Evolutionary conservation across 352 stramenopile genomes (phyloP).

Genomic region (Pythium pyrilobum): DNA sequence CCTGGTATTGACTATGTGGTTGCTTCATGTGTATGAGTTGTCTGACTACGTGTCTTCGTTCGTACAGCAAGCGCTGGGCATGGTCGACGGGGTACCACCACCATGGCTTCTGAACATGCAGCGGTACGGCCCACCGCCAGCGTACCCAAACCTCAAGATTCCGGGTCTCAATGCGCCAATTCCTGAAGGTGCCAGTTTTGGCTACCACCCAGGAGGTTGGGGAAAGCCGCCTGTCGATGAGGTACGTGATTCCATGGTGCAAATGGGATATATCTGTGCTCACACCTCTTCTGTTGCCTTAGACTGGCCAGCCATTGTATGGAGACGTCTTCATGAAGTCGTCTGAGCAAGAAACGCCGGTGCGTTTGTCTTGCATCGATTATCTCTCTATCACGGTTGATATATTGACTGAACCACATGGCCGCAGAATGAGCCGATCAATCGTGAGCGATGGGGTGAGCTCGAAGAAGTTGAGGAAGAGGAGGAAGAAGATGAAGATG

Average conservation of each 20-base stretch:
- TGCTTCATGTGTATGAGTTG: too few relatives aligned
- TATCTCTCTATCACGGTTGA: too few relatives aligned
- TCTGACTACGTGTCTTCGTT: conserved; percentile 2
- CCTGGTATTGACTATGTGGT: too few relatives aligned
- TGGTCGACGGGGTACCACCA: conserved; percentile 90
- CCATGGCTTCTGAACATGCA: conserved; percentile 99
- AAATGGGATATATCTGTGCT: too few relatives aligned
- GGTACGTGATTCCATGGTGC: neutral
- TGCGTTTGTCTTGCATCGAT: too few relatives aligned
- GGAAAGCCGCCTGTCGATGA: conserved; percentile 97
- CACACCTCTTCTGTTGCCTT: too few relatives aligned
- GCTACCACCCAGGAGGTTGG: conserved; percentile 96
- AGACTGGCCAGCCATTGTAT: conserved; percentile 93
- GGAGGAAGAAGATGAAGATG: conserved; percentile 48
- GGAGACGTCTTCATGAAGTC: conserved; percentile 93
- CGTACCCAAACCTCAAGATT: conserved; percentile 96
- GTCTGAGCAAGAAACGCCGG: conserved; percentile 8
- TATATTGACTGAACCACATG: neutral
- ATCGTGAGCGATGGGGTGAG: conserved; percentile 66
- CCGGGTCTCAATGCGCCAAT: conserved; percentile 97
- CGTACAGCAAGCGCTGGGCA: conserved; percentile 87
- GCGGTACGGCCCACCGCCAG: conserved; percentile 95
- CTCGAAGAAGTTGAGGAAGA: conserved; percentile 53
- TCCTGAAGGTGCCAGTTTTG: conserved; percentile 91
- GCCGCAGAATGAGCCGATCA: conserved; percentile 38